Percentiles rank a stretch among this genome's conserved stretches.
Evolutionary conservation across 2,329 filamentous ascomycete species (phyloP).

Genomic region (Verticillium nubilum): DNA sequence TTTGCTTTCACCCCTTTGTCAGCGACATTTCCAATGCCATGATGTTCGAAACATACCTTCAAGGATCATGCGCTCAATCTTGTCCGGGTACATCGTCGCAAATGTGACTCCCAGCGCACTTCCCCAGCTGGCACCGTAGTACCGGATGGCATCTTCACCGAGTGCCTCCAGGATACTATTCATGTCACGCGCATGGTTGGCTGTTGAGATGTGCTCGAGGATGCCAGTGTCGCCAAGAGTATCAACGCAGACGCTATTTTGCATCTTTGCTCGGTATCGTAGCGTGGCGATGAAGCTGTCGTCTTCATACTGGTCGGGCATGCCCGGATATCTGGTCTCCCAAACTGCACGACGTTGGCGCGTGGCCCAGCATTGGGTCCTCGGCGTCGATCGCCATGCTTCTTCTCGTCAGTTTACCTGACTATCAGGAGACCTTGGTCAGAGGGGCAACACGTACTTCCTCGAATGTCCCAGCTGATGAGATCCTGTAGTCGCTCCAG

Average conservation of each 20-base stretch:
- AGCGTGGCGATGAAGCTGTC: constrained; percentile 36
- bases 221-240: constrained; percentile 27
- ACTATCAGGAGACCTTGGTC: not conserved
- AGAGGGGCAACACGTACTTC: constrained; percentile 19
- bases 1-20: constrained; percentile 27
- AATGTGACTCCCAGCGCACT: constrained; percentile 13
- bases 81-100: constrained; percentile 16
- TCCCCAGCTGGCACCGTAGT: constrained; percentile 46
- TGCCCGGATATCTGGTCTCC: constrained; percentile 33
- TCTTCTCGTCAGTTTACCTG: not conserved
- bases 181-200: constrained; percentile 40
- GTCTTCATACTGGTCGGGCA: constrained; percentile 34
- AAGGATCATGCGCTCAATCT: constrained; percentile 13
- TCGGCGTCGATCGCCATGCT: constrained; percentile 41
- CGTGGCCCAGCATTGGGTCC: constrained; percentile 43
- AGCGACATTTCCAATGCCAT: too few relatives aligned
- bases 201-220: constrained; percentile 33
- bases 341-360: constrained; percentile 34
- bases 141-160: constrained; percentile 35
- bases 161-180: constrained; percentile 36
- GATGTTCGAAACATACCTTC: constrained; percentile 8
- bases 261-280: constrained; percentile 33
- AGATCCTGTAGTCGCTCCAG: constrained; percentile 33
- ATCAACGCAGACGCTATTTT: constrained; percentile 34
- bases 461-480: constrained; percentile 44